A percentile compares a stretch with the other conserved stretches of the same genome.
Evolutionary conservation across 169 alveolate species (phyloP).

Genomic region (Cryptosporidium sp.): DNA sequence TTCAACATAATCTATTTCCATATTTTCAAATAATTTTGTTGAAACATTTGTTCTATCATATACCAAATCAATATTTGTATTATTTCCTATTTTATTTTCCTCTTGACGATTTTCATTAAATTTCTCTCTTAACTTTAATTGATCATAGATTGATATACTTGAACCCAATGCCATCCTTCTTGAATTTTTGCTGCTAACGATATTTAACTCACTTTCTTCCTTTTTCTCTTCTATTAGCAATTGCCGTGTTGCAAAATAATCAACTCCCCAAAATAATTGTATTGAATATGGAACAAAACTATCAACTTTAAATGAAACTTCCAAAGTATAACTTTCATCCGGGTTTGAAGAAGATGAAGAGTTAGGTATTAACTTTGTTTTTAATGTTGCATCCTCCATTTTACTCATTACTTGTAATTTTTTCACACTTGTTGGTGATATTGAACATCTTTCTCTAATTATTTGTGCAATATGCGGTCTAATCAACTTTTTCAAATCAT

Average conservation of each 20-base stretch:
- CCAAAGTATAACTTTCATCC: constrained; percentile 56
- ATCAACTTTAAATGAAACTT: constrained; percentile 46
- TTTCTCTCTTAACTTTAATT: not conserved
- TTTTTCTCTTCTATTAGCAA: not conserved
- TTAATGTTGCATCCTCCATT: constrained; percentile 28
- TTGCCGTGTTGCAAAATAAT: constrained; percentile 3
- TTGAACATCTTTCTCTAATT: constrained; percentile 54
- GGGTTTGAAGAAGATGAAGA: constrained; percentile 75
- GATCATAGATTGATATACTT: constrained; percentile 30
- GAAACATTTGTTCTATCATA: not conserved
- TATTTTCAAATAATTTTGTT: not conserved
- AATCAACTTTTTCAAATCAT: constrained; percentile 55
- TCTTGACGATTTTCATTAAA: not conserved
- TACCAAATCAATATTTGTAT: not conserved
- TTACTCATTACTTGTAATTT: constrained; percentile 6
- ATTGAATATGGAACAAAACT: constrained; percentile 22
- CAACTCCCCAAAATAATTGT: constrained; percentile 64
- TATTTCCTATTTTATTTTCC: not conserved
- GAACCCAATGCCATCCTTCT: constrained; percentile 59
- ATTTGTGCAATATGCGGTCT: constrained; percentile 41
- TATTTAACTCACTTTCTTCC: not conserved
- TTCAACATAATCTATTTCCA: not conserved
- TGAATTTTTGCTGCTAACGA: not conserved
- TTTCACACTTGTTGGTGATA: constrained; percentile 34
- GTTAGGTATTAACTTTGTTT: constrained; percentile 41